phyloP scores from a whole-genome alignment of 179 eudicot genomes.

The Beta macrorhiza region DNA sequence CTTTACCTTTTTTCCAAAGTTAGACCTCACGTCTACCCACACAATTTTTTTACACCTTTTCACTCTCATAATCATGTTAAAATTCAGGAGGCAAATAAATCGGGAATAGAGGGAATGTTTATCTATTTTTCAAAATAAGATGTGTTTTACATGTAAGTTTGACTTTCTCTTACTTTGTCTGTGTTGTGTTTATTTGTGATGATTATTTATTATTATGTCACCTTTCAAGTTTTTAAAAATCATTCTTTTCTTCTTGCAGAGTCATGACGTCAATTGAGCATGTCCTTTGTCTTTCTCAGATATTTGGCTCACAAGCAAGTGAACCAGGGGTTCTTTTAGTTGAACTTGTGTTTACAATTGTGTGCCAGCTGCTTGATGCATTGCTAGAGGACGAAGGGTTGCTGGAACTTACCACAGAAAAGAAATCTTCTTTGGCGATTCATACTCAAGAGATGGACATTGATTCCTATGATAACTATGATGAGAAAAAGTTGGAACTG shows the following conservation, averaged over 20 bases:
- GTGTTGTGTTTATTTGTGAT: neutral
- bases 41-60: too few species aligned
- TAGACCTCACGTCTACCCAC: too few species aligned
- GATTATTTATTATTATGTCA: neutral
- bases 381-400: conserved; percentile 90
- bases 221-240: neutral
- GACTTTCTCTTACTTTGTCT: neutral
- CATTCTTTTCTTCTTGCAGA: conserved; percentile 48
- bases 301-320: conserved; percentile 48
- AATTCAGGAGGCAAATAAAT: too few species aligned
- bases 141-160: neutral
- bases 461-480: conserved; percentile 39
- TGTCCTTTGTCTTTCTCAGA: conserved; percentile 61
- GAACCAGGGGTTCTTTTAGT: conserved; percentile 65
- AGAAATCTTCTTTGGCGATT: conserved; percentile 54
- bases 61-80: neutral
- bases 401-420: conserved; percentile 64
- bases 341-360: conserved; percentile 57
- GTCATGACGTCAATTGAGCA: conserved; percentile 57
- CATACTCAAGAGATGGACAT: conserved; percentile 61
- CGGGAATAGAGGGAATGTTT: neutral
- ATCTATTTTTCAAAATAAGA: neutral
- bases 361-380: conserved; percentile 91
- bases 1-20: neutral
- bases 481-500: conserved; percentile 52